A percentile compares a stretch with the other conserved stretches of the same genome.
Evolutionary conservation across 768 basidiomycete genomes (phyloP).

Genomic region (Suillus clintonianus): DNA sequence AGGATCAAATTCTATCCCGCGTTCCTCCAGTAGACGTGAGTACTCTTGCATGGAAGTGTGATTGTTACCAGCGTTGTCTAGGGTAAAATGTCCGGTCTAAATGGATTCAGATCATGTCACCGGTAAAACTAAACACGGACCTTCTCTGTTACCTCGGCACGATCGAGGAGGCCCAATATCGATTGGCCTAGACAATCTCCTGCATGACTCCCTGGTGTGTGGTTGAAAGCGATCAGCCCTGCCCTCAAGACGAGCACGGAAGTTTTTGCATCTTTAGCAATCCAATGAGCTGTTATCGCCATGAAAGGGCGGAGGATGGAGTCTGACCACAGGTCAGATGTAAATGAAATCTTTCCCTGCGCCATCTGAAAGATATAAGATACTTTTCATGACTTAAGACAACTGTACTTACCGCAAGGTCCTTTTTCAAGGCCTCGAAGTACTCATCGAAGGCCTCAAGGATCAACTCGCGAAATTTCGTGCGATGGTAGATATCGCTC

Average conservation of each 20-base stretch:
- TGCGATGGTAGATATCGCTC: constrained; percentile 11
- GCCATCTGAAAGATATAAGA: constrained; percentile 3
- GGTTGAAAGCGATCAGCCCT: constrained; percentile 17
- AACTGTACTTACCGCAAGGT: constrained; percentile 5
- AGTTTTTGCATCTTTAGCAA: background rate
- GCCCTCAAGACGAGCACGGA: background rate
- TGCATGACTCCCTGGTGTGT: constrained; percentile 10
- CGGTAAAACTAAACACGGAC: background rate
- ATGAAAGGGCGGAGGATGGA: constrained; percentile 25
- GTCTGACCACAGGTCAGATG: constrained; percentile 37
- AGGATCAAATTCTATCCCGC: constrained; percentile 11
- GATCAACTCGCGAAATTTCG: constrained; percentile 6
- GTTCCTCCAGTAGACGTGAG: background rate
- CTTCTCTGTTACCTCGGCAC: constrained; percentile 2
- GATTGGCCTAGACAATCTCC: background rate
- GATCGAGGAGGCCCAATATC: background rate
- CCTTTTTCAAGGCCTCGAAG: constrained; percentile 1
- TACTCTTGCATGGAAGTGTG: constrained; percentile 10
- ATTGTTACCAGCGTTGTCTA: constrained; percentile 20
- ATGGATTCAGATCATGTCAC: constrained; percentile 7
- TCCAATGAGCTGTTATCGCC: constrained; percentile 36
- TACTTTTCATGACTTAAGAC: background rate
- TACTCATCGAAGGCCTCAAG: background rate
- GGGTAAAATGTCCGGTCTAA: background rate
- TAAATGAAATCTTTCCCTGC: constrained; percentile 21